Evolutionary conservation across 176 grass and related monocot species (phyloP), one percentile per base, ranked within the genome.

Genomic region (Aegilops speltoides): DNA sequence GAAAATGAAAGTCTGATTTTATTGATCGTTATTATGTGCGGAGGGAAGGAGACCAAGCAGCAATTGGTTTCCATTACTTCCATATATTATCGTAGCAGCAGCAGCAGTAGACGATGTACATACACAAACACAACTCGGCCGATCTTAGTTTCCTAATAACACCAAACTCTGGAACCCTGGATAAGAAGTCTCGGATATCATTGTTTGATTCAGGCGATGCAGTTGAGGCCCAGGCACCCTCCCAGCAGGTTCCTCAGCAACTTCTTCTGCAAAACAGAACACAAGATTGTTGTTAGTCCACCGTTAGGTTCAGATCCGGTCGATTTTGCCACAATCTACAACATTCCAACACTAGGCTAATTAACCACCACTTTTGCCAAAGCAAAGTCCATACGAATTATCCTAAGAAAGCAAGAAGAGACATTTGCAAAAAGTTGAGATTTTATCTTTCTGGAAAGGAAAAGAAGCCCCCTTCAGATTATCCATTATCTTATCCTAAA

Each of bases 261-360:
- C 73, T 90, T 98, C 85, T 95, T 98, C 95, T 98, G 91, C 93
- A 92, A 69, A 22, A 86, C 37, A 77, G 73, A 93, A 86, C 34
- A 64, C 34, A 73, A 9, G 22, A 43, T 1, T n/a, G 24, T 1
- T 10, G 40, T 73, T 73, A 73, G 70, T 1, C 46, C 32, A 50
- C 7, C 66, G n/a, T 46, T n/a, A 71, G 62, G 43, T 64, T 13
- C 33, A 36, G 37, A 59, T 22, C 54, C 0, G 54, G 54, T 57
- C 54, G 6, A 75, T 50, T 14, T 75, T 43, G 41, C 72, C 6
- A 2, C 37, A 73, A 25, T 73, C 37, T 25, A 15, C 70, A 25
- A 16, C 23, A 74, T 17, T 48, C 40, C 70, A 73, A 74, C 8
- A 11, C 11, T 3, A 17, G 13, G 40, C 13, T 75, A 68, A 37